Evolutionary conservation across 2,329 filamentous ascomycete species (phyloP).

Genomic region (Trichoderma sp.): DNA sequence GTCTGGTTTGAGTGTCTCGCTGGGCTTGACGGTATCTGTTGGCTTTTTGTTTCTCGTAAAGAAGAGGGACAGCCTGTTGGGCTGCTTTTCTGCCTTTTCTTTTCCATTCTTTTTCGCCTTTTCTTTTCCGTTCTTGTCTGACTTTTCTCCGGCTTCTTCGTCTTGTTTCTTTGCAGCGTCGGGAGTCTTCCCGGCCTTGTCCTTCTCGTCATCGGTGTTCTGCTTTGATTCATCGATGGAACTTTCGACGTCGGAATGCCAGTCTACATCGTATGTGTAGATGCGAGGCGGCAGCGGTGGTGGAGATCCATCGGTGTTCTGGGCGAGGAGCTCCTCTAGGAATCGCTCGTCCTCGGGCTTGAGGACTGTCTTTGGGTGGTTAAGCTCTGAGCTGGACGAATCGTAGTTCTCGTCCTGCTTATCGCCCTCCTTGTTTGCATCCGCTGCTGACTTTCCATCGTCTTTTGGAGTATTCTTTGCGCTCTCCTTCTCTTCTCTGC

Average conservation of each 20-base stretch:
- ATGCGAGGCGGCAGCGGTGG: conserved; percentile 58
- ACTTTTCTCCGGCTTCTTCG: conserved; percentile 35
- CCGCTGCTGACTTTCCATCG: not conserved
- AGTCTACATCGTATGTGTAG: conserved; percentile 52
- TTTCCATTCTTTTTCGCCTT: conserved; percentile 36
- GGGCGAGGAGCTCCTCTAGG: conserved; percentile 54
- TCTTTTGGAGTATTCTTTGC: conserved; percentile 33
- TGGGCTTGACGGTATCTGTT: conserved; percentile 21
- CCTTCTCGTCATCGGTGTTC: conserved; percentile 17
- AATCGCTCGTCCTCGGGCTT: conserved; percentile 60
- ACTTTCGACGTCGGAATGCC: conserved; percentile 42
- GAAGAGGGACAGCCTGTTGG: conserved; percentile 39
- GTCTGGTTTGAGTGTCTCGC: conserved; percentile 37
- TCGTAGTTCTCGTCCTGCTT: conserved; percentile 23
- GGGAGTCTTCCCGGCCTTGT: not conserved
- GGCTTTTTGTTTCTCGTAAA: conserved; percentile 44
- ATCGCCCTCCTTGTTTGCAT: not conserved
- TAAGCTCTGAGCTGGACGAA: conserved; percentile 32
- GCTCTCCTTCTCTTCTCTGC: conserved; percentile 43
- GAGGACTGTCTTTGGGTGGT: conserved; percentile 48
- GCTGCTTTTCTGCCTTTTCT: conserved; percentile 36
- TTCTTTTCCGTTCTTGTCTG: conserved; percentile 32
- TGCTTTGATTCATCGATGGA: conserved; percentile 31
- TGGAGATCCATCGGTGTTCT: conserved; percentile 42
- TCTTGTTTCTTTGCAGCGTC: not conserved